These are phyloP conservation scores for Beauveria sp. DNA, from an alignment of 2,329 filamentous ascomycete species.

Conservation along the genomic window DNA sequence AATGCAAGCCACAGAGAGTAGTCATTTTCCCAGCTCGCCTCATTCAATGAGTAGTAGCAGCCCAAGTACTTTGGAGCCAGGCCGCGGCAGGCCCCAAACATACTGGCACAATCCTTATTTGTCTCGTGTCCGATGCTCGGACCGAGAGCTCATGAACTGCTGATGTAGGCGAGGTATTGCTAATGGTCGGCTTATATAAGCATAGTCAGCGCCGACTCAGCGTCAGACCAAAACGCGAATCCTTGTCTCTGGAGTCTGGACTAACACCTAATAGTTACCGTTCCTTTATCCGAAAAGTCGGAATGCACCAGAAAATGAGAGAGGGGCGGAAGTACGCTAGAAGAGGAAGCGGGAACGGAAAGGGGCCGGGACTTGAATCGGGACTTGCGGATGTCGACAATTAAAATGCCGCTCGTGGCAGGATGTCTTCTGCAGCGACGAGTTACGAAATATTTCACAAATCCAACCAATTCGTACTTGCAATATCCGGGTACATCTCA, in stretches of 20 bases:
- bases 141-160: not conserved
- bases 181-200: not conserved
- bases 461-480: not conserved
- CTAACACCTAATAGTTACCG: not conserved
- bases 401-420: not conserved
- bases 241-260: not conserved
- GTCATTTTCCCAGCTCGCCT: no score
- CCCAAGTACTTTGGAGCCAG: not conserved
- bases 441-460: no score
- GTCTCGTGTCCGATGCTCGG: not conserved
- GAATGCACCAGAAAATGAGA: not conserved
- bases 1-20: no score
- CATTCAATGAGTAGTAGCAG: no score
- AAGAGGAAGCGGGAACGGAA: constrained; percentile 2
- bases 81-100: not conserved
- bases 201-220: not conserved
- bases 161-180: not conserved
- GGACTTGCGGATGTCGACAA: not conserved
- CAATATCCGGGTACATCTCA: not conserved
- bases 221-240: not conserved
- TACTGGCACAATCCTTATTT: not conserved
- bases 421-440: no score
- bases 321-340: constrained; percentile 11
- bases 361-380: constrained; percentile 2
- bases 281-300: constrained; percentile 6